A percentile compares a stretch with the other conserved stretches of the same genome.
Conservation (phyloP, 306 rosid genomes). For the Canavalia gladiata region DNA sequence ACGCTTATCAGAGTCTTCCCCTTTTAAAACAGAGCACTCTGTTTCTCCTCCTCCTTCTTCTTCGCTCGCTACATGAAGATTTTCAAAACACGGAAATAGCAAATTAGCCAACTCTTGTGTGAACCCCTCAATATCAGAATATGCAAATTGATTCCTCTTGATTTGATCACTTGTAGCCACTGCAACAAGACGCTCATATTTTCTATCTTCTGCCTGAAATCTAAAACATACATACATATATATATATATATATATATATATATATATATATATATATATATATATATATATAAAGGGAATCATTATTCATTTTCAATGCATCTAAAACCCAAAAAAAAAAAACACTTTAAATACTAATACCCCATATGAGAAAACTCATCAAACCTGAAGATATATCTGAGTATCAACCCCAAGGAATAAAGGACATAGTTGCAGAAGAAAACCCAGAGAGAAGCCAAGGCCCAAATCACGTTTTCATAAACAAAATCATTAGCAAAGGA, state of each 20-base stretch:
- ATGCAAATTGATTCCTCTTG: conserved; percentile 21
- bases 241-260: too few relatives aligned
- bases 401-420: conserved; percentile 50
- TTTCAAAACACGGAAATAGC: conserved; percentile 17
- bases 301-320: neutral
- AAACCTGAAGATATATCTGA: conserved; percentile 61
- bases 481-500: conserved; percentile 44
- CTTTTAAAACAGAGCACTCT: conserved; percentile 14
- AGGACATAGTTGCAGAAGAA: conserved; percentile 49
- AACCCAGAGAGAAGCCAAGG: conserved; percentile 48
- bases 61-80: neutral
- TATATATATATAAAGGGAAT: neutral
- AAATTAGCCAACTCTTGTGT: conserved; percentile 46
- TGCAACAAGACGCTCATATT: conserved; percentile 6
- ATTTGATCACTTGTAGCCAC: neutral
- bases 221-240: conserved; percentile 41
- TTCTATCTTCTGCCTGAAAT: conserved; percentile 42
- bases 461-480: conserved; percentile 53
- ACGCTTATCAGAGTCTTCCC: neutral
- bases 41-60: conserved; percentile 14
- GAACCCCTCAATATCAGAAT: conserved; percentile 47
- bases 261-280: too few relatives aligned
- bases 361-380: conserved; percentile 33
- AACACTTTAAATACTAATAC: neutral
- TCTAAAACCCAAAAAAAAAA: neutral